Conservation (phyloP, 176 grass and related monocot genomes). For the Oryza australiensis region DNA sequence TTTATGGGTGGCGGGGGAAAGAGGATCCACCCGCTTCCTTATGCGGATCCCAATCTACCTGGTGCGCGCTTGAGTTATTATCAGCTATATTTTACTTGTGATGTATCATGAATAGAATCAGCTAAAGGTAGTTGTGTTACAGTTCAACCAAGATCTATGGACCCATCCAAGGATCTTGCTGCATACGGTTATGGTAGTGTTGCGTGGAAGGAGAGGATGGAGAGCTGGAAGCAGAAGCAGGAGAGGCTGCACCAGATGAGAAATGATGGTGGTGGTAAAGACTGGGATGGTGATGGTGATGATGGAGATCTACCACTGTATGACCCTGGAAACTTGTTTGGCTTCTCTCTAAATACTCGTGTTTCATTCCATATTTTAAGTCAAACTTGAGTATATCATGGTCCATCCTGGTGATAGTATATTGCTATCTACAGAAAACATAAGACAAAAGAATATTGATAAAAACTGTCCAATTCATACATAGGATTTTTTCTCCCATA, state of each 20-base stretch:
- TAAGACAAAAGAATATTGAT: neutral
- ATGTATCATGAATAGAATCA: neutral
- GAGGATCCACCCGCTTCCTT: conserved; percentile 83
- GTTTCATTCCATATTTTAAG: neutral
- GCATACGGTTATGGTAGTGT: conserved; percentile 84
- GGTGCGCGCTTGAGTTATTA: conserved; percentile 32
- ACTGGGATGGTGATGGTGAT: conserved; percentile 60
- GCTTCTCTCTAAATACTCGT: neutral
- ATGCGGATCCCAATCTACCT: conserved; percentile 61
- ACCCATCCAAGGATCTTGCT: conserved; percentile 78
- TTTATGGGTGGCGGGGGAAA: conserved; percentile 74
- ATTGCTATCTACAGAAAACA: neutral
- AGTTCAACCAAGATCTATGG: conserved; percentile 86
- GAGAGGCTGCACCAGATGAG: conserved; percentile 61
- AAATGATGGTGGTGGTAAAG: conserved; percentile 54
- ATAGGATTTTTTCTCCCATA: neutral
- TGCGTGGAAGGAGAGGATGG: conserved; percentile 91
- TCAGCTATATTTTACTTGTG: neutral
- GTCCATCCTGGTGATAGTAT: neutral
- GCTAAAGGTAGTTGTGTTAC: conserved; percentile 2
- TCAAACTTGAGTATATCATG: neutral
- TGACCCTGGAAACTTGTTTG: conserved; percentile 19
- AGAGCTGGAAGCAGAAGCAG: conserved; percentile 90
- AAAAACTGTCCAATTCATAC: neutral
- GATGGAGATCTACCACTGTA: conserved; percentile 85